Evolutionary conservation across 768 basidiomycete genomes (phyloP).

Genomic region (Pisolithus sp.): DNA sequence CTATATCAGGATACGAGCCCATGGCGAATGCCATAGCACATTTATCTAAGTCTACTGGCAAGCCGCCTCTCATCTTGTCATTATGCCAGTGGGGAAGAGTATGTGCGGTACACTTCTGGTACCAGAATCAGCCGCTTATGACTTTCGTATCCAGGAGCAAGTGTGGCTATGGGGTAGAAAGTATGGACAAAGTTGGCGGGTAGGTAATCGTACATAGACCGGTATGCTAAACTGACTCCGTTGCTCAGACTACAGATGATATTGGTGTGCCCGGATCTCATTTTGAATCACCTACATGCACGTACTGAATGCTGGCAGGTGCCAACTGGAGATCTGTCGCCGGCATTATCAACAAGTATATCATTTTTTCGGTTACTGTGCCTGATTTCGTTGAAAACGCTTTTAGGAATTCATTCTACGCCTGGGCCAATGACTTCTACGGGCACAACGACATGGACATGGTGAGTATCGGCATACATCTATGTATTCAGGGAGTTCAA

Average conservation of each 20-base stretch:
- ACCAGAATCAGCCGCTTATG: not conserved
- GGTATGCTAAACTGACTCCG: not conserved
- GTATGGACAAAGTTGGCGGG: slow-evolving; percentile 63
- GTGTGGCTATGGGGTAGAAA: slow-evolving; percentile 58
- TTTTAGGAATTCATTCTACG: slow-evolving; percentile 57
- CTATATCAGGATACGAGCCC: slow-evolving; percentile 45
- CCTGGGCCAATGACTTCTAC: slow-evolving; percentile 59
- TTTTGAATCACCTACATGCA: not conserved
- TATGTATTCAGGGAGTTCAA: not conserved
- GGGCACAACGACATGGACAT: slow-evolving; percentile 68
- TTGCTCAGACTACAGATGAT: slow-evolving; percentile 42
- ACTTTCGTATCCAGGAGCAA: slow-evolving; percentile 37
- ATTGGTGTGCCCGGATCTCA: slow-evolving; percentile 29
- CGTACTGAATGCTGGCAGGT: slow-evolving; percentile 19
- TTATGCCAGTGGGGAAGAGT: slow-evolving; percentile 68
- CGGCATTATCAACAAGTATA: slow-evolving; percentile 49
- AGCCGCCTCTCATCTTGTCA: slow-evolving; percentile 51
- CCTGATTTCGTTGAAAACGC: not conserved
- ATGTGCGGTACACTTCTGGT: slow-evolving; percentile 9
- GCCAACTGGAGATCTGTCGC: slow-evolving; percentile 47
- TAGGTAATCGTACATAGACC: slow-evolving; percentile 20
- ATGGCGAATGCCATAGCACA: slow-evolving; percentile 55
- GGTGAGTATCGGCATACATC: slow-evolving; percentile 29
- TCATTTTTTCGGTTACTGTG: not conserved
- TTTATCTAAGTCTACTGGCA: slow-evolving; percentile 41